Conservation (phyloP, 805 yeast genomes). For the Candida morakotiae region DNA sequence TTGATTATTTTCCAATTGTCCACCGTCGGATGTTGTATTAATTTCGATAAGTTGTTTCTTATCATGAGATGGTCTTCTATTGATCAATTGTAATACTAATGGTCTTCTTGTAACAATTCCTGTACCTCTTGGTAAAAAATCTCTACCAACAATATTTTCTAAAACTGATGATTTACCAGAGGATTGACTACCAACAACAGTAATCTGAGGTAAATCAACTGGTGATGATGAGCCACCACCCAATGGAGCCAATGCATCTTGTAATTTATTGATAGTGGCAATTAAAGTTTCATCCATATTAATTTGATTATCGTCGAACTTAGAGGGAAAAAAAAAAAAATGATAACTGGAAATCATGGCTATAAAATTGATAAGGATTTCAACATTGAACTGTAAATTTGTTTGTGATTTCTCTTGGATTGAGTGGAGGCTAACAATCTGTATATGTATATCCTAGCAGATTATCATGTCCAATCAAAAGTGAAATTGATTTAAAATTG, state of each 20-base stretch:
- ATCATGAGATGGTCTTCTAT: conserved; percentile 44
- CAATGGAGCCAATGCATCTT: conserved; percentile 95
- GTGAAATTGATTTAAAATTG: too few relatives aligned
- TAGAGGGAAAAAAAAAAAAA: too few relatives aligned
- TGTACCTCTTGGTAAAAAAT: conserved; percentile 86
- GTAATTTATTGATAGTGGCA: conserved; percentile 81
- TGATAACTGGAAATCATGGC: too few relatives aligned
- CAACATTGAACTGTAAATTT: too few relatives aligned
- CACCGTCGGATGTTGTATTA: conserved; percentile 42
- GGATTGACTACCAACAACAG: conserved; percentile 93
- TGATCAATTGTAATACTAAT: conserved; percentile 74
- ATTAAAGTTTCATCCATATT: conserved; percentile 82
- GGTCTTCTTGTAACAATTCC: conserved; percentile 93
- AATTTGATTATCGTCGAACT: too few relatives aligned
- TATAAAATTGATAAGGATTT: too few relatives aligned
- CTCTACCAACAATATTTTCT: conserved; percentile 89
- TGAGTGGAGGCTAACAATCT: too few relatives aligned
- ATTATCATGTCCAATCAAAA: too few relatives aligned
- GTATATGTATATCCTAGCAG: too few relatives aligned
- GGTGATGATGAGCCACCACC: conserved; percentile 91
- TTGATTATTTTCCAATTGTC: conserved; percentile 61
- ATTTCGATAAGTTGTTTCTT: conserved; percentile 39
- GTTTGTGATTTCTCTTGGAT: too few relatives aligned
- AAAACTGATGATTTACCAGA: conserved; percentile 86
- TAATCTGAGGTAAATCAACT: conserved; percentile 87